Conservation (phyloP, 305 asterid species). For the Plantago rigida region DNA sequence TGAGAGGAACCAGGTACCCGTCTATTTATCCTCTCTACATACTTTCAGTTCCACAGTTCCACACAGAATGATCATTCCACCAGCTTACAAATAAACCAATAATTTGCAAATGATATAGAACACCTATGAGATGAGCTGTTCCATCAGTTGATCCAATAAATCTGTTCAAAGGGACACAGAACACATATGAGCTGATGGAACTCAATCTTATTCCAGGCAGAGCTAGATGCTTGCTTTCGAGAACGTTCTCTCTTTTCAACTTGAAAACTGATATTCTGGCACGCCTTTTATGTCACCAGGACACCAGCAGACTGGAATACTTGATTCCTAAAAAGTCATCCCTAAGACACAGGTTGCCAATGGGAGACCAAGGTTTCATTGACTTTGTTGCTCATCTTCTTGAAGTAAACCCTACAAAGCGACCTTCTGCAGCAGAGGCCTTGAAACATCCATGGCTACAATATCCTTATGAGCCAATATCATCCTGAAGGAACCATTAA, state of each 20-base stretch:
- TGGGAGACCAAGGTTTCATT: conserved; percentile 96
- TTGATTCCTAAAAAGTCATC: conserved; percentile 91
- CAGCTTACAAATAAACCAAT: too few relatives aligned
- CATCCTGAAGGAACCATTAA: conserved; percentile 41
- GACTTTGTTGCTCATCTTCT: conserved; percentile 82
- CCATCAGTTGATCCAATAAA: not conserved
- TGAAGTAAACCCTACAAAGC: conserved; percentile 69
- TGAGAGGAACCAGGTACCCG: conserved; percentile 80
- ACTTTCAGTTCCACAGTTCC: not conserved
- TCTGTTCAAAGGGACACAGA: not conserved
- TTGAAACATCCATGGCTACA: conserved; percentile 93
- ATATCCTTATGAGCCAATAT: conserved; percentile 91
- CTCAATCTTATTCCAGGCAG: too few relatives aligned
- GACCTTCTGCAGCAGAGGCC: conserved; percentile 92
- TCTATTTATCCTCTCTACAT: not conserved
- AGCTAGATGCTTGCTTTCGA: too few relatives aligned
- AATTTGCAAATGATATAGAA: too few relatives aligned
- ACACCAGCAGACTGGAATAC: conserved; percentile 70
- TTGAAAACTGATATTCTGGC: too few relatives aligned
- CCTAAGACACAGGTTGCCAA: conserved; percentile 84
- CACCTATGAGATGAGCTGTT: too few relatives aligned
- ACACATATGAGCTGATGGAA: too few relatives aligned
- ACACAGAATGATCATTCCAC: not conserved
- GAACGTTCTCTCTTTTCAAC: too few relatives aligned
- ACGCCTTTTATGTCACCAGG: conserved; percentile 40